Base-by-base conservation (phyloP, 176 grass and related monocot species). In the Eragrostis curvula region DNA sequence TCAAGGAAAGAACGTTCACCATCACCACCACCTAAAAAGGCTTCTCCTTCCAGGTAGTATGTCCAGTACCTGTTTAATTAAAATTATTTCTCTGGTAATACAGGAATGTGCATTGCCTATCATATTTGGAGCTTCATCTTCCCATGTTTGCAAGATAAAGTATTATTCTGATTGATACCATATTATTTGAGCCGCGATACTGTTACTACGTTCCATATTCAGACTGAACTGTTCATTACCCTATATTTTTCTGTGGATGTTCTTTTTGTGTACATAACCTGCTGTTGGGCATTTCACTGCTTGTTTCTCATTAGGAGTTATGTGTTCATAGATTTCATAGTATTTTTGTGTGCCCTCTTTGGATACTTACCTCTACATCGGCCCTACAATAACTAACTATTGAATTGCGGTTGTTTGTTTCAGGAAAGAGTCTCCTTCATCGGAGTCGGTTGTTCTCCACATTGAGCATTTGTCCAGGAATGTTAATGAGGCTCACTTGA, bases 401-500 rank as follows among this genome's bases (percentile, higher is more conserved):
- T 74, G 25, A 72, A 49, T 66, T 16, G 49, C 68, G 52, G 45
- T 55, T 70, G 8, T 41, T 77, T 59, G 28, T 91, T 96, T 88
- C 87, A 99, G 97, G 89, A 99, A 99, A 90, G 49, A 83, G 40
- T 96, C 97, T 69, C 96, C 92, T 47, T 51, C 83, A 70, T 74
- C 91, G 3, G 87, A 96, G 81, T 94, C 97, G 3, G 89, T 90
- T 79, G 93, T 99, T 82, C 91, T 99, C 82, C 91, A 93, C 84
- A 90, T 99, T 50, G 91, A 99, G 84, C 93, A 96, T 87, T 77
- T 99, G 43, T 96, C 97, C 24, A 93, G 97, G 77, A 99, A 99
- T 87, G 87, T 99, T 12, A 99, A 90, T 65, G 97, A 99, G 83
- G 89, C 97, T 73, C 97, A 96, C 90, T 78, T 99, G 65, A 96